Evolutionary conservation across 2,329 filamentous ascomycete genomes (phyloP).

Genomic region (Magnaporthiopsis incrustans): DNA sequence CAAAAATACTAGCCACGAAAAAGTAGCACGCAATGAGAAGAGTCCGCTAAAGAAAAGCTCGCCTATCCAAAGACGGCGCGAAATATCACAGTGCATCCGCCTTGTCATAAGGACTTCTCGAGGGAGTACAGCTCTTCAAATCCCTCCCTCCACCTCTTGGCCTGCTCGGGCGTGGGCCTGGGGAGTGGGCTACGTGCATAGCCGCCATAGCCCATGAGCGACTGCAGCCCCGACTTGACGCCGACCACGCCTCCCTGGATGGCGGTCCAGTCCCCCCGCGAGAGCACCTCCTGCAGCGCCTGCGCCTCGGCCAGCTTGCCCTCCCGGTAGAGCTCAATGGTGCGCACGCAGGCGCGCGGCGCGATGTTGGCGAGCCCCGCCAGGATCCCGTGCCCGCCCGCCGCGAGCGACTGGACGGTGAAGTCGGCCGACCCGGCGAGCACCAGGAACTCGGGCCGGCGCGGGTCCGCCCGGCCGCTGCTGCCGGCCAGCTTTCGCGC

Average conservation of each 20-base stretch:
- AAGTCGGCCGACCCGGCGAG: constrained; percentile 69
- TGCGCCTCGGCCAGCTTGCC: constrained; percentile 53
- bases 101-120: constrained; percentile 39
- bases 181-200: constrained; percentile 41
- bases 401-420: constrained; percentile 58
- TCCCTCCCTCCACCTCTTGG: constrained; percentile 44
- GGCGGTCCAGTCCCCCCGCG: constrained; percentile 63
- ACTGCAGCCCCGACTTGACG: constrained; percentile 59
- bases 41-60: not conserved
- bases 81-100: not conserved
- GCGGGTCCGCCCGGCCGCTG: constrained; percentile 21
- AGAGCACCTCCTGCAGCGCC: constrained; percentile 56
- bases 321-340: constrained; percentile 50
- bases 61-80: not conserved
- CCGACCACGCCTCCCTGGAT: constrained; percentile 66
- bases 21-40: not conserved
- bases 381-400: constrained; percentile 63
- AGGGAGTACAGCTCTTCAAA: constrained; percentile 43
- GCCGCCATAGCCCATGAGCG: constrained; percentile 60
- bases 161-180: constrained; percentile 40
- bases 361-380: constrained; percentile 66
- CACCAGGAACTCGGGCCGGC: constrained; percentile 51
- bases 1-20: not conserved
- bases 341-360: constrained; percentile 55
- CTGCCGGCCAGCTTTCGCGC: constrained; percentile 32